Base-by-base conservation (phyloP, 1,284 basidiomycete species). In the Pseudozyma sp. region DNA sequence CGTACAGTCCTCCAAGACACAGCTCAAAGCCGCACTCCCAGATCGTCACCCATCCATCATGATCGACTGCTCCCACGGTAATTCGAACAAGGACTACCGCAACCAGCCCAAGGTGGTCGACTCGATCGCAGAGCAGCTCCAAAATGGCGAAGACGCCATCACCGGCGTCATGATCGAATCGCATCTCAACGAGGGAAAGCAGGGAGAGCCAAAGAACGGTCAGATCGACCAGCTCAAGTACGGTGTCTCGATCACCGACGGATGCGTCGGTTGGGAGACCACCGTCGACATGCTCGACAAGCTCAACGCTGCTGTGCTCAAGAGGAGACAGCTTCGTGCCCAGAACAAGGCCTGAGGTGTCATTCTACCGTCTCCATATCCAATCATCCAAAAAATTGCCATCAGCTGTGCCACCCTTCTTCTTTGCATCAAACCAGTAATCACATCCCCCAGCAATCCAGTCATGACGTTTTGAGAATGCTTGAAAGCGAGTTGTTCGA, bases 91-190 rank as follows among this genome's bases (percentile, higher is more conserved):
- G 73, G 83, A 84, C 69, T 84, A 56, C 74, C 75, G 83, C 56
- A 84, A 84, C 68, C 83, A 84, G 63, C 77, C 81, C 52, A 81
- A 85, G 68, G 82, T 96, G 49, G 85, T 95, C 54, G 89, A 89
- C 54, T 86, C 89, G 80, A 89, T 97, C 76, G 92, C 91, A 84
- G 85, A 86, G 17, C 95, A 98, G 86, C 89, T 98, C 60, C 87
- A 85, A 10, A 88, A 88, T 8, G 94, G 94, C 48, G 90, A 94
- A 77, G 88, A 86, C 63, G 88, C 89, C 59, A 93, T 98, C 85
- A 94, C 92, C 2, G 95, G 96, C 68, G 93, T 97, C 75, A 97
- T 98, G 95, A 90, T 99, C 84, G 96, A 99, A 87, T 92, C 90
- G 42, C 92, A 97, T 85, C 90, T 98, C 85, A 91, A 92, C 81